These are phyloP conservation scores for Triadica sebifera DNA, from an alignment of 345 rosid genomes.

Conservation along the genomic window DNA sequence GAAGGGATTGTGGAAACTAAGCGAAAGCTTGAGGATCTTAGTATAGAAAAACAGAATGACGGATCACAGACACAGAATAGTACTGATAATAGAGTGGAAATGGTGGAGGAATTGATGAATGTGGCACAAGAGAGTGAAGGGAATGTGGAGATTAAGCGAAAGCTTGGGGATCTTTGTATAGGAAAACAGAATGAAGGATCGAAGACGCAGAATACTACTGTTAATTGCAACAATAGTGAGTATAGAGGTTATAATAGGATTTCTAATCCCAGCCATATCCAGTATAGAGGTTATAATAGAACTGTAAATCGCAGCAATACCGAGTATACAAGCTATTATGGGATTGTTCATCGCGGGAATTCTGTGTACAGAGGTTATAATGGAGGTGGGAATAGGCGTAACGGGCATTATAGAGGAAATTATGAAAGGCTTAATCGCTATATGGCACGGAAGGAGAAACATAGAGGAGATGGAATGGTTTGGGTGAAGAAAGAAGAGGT, in stretches of 20 bases:
- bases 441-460: neutral
- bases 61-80: too few relatives aligned
- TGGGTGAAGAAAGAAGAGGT: conserved; percentile 48
- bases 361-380: neutral
- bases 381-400: neutral
- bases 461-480: conserved; percentile 19
- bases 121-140: too few relatives aligned
- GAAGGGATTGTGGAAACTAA: too few relatives aligned
- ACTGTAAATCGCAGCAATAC: neutral
- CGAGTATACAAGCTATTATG: too few relatives aligned
- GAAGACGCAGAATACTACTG: conserved; percentile 1
- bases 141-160: too few relatives aligned
- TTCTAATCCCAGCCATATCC: neutral
- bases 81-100: too few relatives aligned
- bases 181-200: neutral
- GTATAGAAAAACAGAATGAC: too few relatives aligned
- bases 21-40: too few relatives aligned
- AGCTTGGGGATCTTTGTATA: too few relatives aligned
- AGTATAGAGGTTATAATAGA: conserved; percentile 2
- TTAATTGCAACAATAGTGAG: neutral
- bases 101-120: too few relatives aligned
- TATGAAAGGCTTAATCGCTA: neutral
- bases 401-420: neutral
- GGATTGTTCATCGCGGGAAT: too few relatives aligned
- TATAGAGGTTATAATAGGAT: neutral